phyloP scores from a whole-genome alignment of 805 yeast genomes.

The Starmerella apicola region DNA sequence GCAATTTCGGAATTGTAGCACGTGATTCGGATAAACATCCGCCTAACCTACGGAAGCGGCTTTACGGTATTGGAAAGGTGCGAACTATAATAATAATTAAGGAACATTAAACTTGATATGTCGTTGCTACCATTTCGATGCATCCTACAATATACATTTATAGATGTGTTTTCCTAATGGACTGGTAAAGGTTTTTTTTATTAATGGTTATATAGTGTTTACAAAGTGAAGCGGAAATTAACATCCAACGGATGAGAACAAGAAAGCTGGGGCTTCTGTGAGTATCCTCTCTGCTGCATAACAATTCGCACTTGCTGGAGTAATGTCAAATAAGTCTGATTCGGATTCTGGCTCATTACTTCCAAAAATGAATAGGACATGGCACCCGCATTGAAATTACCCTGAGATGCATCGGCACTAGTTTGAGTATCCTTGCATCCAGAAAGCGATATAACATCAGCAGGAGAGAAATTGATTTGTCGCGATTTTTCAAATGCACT shows the following conservation, averaged over 20 bases:
- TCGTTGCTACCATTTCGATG: no score
- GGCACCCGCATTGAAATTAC: conserved; percentile 67
- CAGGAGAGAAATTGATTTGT: conserved; percentile 53
- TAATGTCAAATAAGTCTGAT: conserved; percentile 56
- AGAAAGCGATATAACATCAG: conserved; percentile 62
- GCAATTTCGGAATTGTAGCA: no score
- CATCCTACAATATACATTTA: no score
- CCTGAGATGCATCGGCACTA: conserved; percentile 66
- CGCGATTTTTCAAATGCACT: conserved; percentile 8
- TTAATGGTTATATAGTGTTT: conserved; percentile 9
- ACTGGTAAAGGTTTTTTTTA: no score
- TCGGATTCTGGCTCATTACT: conserved; percentile 47
- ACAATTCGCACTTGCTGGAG: conserved; percentile 58
- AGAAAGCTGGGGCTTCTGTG: conserved; percentile 75
- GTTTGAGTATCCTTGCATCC: conserved; percentile 83
- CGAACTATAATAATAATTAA: no score
- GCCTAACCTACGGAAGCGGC: no score
- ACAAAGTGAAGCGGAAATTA: conserved; percentile 39
- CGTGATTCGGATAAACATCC: no score
- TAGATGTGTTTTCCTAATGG: no score
- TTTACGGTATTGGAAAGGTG: no score
- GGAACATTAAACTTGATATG: no score
- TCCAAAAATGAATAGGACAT: conserved; percentile 68
- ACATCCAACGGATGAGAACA: conserved; percentile 71
- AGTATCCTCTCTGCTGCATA: conserved; percentile 48